These are phyloP conservation scores for Hypoxylon sp. DNA, from an alignment of 2,329 filamentous ascomycete genomes.

Conservation along the genomic window DNA sequence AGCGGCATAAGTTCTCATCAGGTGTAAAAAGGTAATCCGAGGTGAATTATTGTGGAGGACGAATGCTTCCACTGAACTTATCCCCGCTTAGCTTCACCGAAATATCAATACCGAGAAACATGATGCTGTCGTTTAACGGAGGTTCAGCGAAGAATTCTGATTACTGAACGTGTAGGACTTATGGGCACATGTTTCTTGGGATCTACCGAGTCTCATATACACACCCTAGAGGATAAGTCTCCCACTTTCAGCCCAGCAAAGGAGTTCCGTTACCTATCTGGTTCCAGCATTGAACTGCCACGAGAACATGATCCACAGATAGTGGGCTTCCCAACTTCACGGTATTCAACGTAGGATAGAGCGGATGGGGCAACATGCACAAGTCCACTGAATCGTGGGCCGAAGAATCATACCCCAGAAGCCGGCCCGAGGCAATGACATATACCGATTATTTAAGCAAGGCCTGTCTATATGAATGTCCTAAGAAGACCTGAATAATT, in stretches of 20 bases:
- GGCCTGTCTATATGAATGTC: not conserved
- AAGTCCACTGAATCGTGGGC: conserved; percentile 1
- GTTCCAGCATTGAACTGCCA: conserved; percentile 3
- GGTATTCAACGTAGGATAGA: conserved; percentile 11
- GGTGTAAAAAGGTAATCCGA: not conserved
- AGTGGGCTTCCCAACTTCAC: conserved; percentile 6
- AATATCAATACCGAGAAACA: conserved; percentile 1
- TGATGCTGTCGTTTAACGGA: not conserved
- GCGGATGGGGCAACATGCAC: not conserved
- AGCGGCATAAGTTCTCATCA: not conserved
- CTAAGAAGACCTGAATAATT: not conserved
- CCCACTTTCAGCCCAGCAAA: not conserved
- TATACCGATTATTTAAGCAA: not conserved
- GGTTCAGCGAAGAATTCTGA: not conserved
- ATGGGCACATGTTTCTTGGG: not conserved
- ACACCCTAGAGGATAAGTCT: not conserved
- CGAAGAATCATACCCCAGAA: not conserved
- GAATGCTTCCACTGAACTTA: not conserved
- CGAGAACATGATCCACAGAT: conserved; percentile 8
- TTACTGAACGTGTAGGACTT: not conserved
- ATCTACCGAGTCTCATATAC: not conserved
- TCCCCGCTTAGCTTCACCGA: not conserved
- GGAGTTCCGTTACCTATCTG: conserved; percentile 1
- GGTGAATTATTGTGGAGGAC: not conserved
- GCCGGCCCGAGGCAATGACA: conserved; percentile 7